Conservation (phyloP, 75 land plant genomes). For the Pseudotsuga menziesii region DNA sequence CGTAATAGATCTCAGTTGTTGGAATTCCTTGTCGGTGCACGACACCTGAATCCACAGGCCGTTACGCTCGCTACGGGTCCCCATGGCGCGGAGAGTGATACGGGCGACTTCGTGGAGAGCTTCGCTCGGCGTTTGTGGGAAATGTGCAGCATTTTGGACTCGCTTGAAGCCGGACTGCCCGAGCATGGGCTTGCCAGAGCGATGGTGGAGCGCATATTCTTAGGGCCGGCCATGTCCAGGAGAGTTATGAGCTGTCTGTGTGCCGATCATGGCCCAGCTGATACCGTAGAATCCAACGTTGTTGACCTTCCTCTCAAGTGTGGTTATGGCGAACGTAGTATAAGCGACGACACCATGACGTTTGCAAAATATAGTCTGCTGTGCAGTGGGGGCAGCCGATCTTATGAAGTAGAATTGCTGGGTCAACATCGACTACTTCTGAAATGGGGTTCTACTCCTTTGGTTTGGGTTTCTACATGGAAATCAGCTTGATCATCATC, state of each 20-base stretch:
- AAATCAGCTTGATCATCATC: too few species aligned
- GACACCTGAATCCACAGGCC: background rate
- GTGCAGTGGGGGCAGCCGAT: background rate
- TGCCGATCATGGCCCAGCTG: too few species aligned
- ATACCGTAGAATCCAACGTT: constrained; percentile 15
- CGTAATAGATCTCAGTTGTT: background rate
- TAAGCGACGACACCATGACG: background rate
- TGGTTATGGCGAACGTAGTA: constrained; percentile 6
- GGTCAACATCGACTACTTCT: background rate
- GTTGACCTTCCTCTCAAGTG: constrained; percentile 13
- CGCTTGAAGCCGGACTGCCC: too few species aligned
- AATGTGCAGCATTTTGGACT: too few species aligned
- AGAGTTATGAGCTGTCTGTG: too few species aligned
- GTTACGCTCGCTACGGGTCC: background rate
- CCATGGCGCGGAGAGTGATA: background rate
- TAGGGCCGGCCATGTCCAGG: too few species aligned
- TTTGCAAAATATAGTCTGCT: background rate
- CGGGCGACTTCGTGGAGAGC: too few species aligned
- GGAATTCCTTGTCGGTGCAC: background rate
- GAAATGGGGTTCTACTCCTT: background rate
- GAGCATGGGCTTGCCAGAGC: too few species aligned
- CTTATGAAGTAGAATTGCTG: background rate
- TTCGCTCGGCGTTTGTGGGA: too few species aligned
- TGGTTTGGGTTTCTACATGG: background rate
- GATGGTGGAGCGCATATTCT: too few species aligned